phyloP scores from a whole-genome alignment of 179 eudicot species.

The Silene noctiflora region DNA sequence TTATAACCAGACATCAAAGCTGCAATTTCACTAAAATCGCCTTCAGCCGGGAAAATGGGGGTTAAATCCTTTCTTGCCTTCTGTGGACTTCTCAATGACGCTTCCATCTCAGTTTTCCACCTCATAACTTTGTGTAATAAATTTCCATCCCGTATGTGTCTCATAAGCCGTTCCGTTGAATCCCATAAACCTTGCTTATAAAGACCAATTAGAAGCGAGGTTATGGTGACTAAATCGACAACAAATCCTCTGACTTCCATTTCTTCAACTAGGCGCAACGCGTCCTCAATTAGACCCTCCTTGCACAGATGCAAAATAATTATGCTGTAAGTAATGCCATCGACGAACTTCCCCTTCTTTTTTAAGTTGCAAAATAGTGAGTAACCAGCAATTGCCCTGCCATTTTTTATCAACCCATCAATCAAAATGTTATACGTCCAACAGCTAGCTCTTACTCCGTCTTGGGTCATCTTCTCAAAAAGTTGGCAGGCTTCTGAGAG shows the following conservation, averaged over 20 bases:
- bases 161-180: conserved; percentile 62
- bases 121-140: conserved; percentile 50
- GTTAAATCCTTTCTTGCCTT: conserved; percentile 54
- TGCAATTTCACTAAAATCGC: conserved; percentile 44
- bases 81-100: conserved; percentile 43
- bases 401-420: conserved; percentile 76
- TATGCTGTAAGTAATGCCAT: conserved; percentile 75
- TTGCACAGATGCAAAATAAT: conserved; percentile 58
- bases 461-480: conserved; percentile 81
- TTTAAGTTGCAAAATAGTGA: conserved; percentile 68
- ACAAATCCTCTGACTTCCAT: conserved; percentile 84
- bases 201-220: conserved; percentile 57
- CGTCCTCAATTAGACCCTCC: conserved; percentile 60
- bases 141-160: conserved; percentile 61
- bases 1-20: conserved; percentile 27
- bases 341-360: conserved; percentile 82
- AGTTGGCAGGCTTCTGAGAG: conserved; percentile 70
- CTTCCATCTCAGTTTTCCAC: conserved; percentile 83
- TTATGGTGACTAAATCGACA: conserved; percentile 78
- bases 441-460: conserved; percentile 64
- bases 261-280: conserved; percentile 73
- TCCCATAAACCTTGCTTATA: conserved; percentile 69
- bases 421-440: conserved; percentile 89
- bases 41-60: conserved; percentile 65
- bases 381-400: conserved; percentile 71